These are phyloP conservation scores for Botrytis hyacinthi DNA, from an alignment of 2,329 filamentous ascomycete species.

Conservation along the genomic window DNA sequence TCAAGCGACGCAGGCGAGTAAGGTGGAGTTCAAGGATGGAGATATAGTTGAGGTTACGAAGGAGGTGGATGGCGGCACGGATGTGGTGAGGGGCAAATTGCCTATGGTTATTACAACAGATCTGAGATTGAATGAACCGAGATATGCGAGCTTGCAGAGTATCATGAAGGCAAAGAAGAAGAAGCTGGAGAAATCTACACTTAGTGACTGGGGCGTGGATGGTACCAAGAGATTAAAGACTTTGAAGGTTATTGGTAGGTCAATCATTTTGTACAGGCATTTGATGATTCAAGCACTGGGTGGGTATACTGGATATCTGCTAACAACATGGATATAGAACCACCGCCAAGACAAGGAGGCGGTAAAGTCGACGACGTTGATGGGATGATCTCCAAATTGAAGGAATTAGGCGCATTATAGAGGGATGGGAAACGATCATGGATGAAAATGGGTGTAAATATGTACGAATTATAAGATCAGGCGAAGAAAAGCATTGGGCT, in stretches of 20 bases:
- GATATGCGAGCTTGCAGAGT: conserved; percentile 93
- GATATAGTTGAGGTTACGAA: conserved; percentile 74
- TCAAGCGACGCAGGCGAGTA: conserved; percentile 90
- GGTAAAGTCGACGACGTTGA: conserved; percentile 98
- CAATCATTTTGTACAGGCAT: conserved; percentile 5
- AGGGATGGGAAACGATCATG: conserved; percentile 5
- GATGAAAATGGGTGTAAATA: conserved; percentile 17
- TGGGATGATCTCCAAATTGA: conserved; percentile 88
- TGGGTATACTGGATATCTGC: neutral
- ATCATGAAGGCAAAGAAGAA: conserved; percentile 99
- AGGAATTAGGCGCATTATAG: conserved; percentile 78
- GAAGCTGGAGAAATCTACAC: conserved; percentile 86
- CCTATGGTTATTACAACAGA: conserved; percentile 96
- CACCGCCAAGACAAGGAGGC: conserved; percentile 81
- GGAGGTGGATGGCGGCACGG: conserved; percentile 93
- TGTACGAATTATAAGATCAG: conserved; percentile 13
- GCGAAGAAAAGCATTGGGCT: neutral
- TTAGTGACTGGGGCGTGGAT: conserved; percentile 79
- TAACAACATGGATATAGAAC: conserved; percentile 56
- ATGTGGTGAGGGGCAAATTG: conserved; percentile 81
- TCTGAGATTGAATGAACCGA: conserved; percentile 87
- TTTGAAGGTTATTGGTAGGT: conserved; percentile 78
- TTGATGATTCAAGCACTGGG: neutral
- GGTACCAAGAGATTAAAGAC: conserved; percentile 77
- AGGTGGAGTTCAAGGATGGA: conserved; percentile 70